These are phyloP conservation scores for Pyricularia pennisetigena DNA, from an alignment of 2,329 filamentous ascomycete genomes.

Conservation along the genomic window DNA sequence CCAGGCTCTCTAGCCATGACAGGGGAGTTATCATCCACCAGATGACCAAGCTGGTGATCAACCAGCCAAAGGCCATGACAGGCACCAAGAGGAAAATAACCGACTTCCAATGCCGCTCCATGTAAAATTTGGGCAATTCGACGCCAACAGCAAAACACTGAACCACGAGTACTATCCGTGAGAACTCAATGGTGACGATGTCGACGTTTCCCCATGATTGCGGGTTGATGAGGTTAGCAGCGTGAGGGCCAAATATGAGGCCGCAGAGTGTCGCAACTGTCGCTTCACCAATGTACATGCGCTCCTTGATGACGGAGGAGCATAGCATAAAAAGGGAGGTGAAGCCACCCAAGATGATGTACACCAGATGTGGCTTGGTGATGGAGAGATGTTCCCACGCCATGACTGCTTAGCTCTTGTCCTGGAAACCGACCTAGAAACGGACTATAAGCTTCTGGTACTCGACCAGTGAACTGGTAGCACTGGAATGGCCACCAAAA, in stretches of 20 bases:
- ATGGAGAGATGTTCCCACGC: constrained; percentile 74
- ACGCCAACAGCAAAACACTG: constrained; percentile 90
- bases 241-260: constrained; percentile 82
- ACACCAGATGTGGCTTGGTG: constrained; percentile 94
- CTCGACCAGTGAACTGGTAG: not conserved
- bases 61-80: constrained; percentile 96
- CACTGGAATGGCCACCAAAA: not conserved
- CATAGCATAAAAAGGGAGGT: constrained; percentile 97
- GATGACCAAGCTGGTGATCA: constrained; percentile 84
- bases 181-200: constrained; percentile 81
- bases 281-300: constrained; percentile 96
- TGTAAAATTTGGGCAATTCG: constrained; percentile 86
- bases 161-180: constrained; percentile 79
- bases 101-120: constrained; percentile 96
- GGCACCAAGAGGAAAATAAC: constrained; percentile 81
- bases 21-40: constrained; percentile 80
- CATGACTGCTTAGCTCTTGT: constrained; percentile 37
- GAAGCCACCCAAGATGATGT: constrained; percentile 96
- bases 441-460: not conserved
- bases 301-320: constrained; percentile 96
- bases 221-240: constrained; percentile 71
- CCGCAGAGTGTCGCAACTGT: constrained; percentile 85
- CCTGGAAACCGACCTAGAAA: not conserved
- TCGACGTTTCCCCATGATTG: constrained; percentile 71
- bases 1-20: constrained; percentile 82